Conservation (phyloP, 1,139 yeast genomes). For the Scheffersomyces insectosa region DNA sequence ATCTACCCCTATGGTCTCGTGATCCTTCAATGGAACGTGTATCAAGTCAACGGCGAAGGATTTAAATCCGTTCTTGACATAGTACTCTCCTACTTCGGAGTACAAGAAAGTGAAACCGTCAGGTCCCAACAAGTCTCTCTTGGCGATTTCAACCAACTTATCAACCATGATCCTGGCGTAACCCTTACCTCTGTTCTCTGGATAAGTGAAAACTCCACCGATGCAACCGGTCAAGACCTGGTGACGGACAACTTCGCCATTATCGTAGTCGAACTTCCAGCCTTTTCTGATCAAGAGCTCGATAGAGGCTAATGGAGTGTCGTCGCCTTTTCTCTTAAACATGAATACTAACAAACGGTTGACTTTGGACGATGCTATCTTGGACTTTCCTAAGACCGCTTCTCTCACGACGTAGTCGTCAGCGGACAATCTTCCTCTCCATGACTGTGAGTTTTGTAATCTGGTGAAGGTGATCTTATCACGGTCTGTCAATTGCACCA, state of each 20-base stretch:
- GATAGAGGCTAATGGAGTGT: constrained; percentile 31
- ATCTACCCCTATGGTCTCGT: constrained; percentile 2
- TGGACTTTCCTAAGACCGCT: constrained; percentile 38
- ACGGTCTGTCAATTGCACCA: constrained; percentile 11
- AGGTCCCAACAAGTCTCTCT: constrained; percentile 22
- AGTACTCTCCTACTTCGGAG: constrained; percentile 74
- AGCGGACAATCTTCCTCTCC: constrained; percentile 51
- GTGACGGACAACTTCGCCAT: constrained; percentile 20
- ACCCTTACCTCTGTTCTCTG: constrained; percentile 61
- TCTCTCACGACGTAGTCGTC: constrained; percentile 58
- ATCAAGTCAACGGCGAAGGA: constrained; percentile 48
- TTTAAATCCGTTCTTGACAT: constrained; percentile 57
- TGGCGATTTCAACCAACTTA: constrained; percentile 31
- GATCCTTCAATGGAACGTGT: constrained; percentile 15
- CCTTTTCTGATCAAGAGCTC: constrained; percentile 39
- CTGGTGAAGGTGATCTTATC: constrained; percentile 51
- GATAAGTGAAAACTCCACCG: constrained; percentile 50
- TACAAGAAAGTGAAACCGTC: constrained; percentile 55
- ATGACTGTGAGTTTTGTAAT: constrained; percentile 45
- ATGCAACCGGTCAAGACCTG: constrained; percentile 19
- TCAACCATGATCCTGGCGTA: constrained; percentile 65
- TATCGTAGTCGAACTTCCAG: constrained; percentile 21
- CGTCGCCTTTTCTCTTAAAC: constrained; percentile 23
- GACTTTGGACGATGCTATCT: constrained; percentile 21
- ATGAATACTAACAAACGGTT: constrained; percentile 32